Conservation (phyloP, 805 yeast genomes). For the Barnettozyma vustinii region DNA sequence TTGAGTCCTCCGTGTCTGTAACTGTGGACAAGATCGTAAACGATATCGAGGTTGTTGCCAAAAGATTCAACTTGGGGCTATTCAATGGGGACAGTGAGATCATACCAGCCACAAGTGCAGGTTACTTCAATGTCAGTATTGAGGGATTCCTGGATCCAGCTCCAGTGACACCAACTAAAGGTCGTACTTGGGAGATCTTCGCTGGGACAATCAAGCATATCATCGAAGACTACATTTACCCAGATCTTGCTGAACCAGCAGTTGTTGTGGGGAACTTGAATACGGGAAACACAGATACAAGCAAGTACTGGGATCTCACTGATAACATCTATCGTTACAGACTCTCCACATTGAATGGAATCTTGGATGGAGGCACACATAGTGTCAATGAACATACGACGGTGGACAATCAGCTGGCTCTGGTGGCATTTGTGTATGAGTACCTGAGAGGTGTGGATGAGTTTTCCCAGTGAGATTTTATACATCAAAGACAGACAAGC, state of each 20-base stretch:
- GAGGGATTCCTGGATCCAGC: conserved; percentile 41
- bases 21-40: conserved; percentile 28
- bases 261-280: conserved; percentile 13
- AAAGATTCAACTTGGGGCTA: conserved; percentile 30
- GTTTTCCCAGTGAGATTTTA: too few relatives aligned
- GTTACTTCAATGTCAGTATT: conserved; percentile 31
- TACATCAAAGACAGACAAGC: too few relatives aligned
- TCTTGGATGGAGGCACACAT: conserved; percentile 12
- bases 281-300: conserved; percentile 17
- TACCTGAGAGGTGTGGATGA: conserved; percentile 15
- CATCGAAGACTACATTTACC: conserved; percentile 42
- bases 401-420: conserved; percentile 14
- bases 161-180: conserved; percentile 43
- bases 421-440: conserved; percentile 17
- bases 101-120: conserved; percentile 26
- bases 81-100: conserved; percentile 32
- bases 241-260: conserved; percentile 6
- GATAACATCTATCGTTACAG: conserved; percentile 17
- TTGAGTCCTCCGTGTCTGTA: conserved; percentile 34
- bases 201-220: conserved; percentile 61
- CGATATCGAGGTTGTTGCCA: conserved; percentile 34
- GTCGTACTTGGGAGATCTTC: conserved; percentile 47
- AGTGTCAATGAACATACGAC: conserved; percentile 17
- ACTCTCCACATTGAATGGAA: conserved; percentile 7
- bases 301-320: conserved; percentile 15